A percentile compares a stretch with the other conserved stretches of the same genome.
Evolutionary conservation across 2,329 filamentous ascomycete genomes (phyloP).

Genomic region (Colletotrichum euphorbiae): DNA sequence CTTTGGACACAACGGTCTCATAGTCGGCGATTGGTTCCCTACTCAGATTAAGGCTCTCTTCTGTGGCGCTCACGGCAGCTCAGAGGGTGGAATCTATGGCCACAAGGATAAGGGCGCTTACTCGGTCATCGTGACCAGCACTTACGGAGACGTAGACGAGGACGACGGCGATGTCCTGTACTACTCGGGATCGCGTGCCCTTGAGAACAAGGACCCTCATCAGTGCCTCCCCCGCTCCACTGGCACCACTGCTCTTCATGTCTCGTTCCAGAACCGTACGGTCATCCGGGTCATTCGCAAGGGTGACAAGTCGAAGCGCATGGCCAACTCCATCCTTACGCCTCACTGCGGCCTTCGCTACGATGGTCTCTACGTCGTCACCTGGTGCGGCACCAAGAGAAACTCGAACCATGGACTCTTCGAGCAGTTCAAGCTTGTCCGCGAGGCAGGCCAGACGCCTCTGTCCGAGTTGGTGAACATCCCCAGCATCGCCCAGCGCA

Average conservation of each 20-base stretch:
- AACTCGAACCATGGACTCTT: conserved; percentile 42
- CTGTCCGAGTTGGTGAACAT: not conserved
- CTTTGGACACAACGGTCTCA: conserved; percentile 49
- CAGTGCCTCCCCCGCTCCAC: not conserved
- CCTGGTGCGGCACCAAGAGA: not conserved
- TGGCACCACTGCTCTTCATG: conserved; percentile 42
- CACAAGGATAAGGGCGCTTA: conserved; percentile 58
- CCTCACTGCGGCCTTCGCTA: conserved; percentile 49
- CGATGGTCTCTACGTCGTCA: conserved; percentile 51
- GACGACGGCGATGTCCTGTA: conserved; percentile 43
- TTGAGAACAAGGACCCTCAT: conserved; percentile 38
- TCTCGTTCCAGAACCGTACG: conserved; percentile 31
- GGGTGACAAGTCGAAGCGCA: conserved; percentile 17
- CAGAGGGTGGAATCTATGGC: conserved; percentile 64
- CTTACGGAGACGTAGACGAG: conserved; percentile 44
- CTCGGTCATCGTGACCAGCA: conserved; percentile 63
- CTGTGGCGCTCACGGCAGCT: conserved; percentile 64
- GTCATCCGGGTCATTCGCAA: conserved; percentile 48
- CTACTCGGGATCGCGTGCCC: conserved; percentile 42
- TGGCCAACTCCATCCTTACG: conserved; percentile 17
- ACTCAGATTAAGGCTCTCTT: conserved; percentile 61
- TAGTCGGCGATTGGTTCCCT: conserved; percentile 63
- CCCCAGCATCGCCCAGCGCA: not conserved
- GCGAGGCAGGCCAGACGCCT: conserved; percentile 31
- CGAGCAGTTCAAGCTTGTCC: conserved; percentile 29